Conservation (phyloP, 352 stramenopile genomes). For the Globisporangium megalacanthum region DNA sequence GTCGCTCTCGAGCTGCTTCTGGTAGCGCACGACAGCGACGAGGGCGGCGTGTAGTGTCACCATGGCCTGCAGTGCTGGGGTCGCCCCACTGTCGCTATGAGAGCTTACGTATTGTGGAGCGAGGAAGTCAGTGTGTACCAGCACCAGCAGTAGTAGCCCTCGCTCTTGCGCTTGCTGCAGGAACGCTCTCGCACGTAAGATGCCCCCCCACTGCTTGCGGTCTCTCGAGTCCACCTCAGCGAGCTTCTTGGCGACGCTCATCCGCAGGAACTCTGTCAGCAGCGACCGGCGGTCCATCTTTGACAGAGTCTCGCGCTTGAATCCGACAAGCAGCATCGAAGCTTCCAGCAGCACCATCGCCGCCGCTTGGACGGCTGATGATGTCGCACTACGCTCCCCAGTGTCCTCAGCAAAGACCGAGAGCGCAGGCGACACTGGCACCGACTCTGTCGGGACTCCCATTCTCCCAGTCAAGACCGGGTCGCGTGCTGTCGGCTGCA, state of each 20-base stretch:
- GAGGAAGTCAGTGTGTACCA: not conserved
- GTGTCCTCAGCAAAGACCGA: conserved; percentile 11
- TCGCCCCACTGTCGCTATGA: not conserved
- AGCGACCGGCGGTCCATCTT: conserved; percentile 7
- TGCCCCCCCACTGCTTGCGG: conserved; percentile 5
- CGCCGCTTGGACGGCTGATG: not conserved
- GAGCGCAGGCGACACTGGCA: not conserved
- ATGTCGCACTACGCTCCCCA: not conserved
- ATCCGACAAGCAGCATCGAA: conserved; percentile 8
- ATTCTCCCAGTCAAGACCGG: not conserved
- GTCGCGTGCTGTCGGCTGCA: conserved; percentile 23
- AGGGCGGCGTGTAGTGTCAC: conserved; percentile 20
- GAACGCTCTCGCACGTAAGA: conserved; percentile 1
- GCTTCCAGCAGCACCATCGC: conserved; percentile 9
- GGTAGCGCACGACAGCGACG: conserved; percentile 38
- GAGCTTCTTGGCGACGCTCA: conserved; percentile 8
- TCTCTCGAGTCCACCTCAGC: conserved; percentile 6
- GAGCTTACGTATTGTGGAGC: too few species aligned
- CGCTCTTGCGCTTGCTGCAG: conserved; percentile 7
- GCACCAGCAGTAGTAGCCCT: too few species aligned
- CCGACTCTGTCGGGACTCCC: not conserved
- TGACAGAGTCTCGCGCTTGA: conserved; percentile 9
- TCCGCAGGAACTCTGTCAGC: conserved; percentile 12
- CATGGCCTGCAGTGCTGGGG: conserved; percentile 13
- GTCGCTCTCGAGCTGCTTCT: conserved; percentile 42